phyloP scores from a whole-genome alignment of 305 asterid species.

The Fraxinus ornus region DNA sequence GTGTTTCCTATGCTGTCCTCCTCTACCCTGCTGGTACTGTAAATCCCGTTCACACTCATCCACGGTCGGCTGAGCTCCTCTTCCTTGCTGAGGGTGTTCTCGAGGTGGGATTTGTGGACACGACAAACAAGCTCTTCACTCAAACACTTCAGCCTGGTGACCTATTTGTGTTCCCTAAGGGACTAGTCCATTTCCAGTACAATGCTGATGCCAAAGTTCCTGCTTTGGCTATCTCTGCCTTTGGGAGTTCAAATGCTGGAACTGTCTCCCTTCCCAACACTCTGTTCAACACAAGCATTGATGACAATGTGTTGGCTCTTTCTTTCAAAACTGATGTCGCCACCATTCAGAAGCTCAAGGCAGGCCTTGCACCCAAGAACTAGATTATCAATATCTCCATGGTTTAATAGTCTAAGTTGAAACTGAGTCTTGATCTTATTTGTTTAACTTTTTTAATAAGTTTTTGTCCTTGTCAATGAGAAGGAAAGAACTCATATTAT shows the following conservation, averaged over 20 bases:
- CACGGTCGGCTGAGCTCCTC: conserved; percentile 55
- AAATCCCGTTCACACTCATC: conserved; percentile 65
- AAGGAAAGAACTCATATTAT: too few species aligned
- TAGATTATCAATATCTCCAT: not conserved
- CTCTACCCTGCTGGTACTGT: conserved; percentile 42
- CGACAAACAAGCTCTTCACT: conserved; percentile 43
- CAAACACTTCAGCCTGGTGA: conserved; percentile 50
- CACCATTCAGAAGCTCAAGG: conserved; percentile 25
- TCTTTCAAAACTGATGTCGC: conserved; percentile 10
- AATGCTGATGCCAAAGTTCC: conserved; percentile 32
- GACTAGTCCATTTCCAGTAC: conserved; percentile 55
- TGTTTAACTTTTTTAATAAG: not conserved
- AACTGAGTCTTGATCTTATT: not conserved
- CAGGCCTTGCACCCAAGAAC: conserved; percentile 18
- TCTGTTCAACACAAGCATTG: conserved; percentile 10
- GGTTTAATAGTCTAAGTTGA: not conserved
- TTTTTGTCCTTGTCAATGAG: too few species aligned
- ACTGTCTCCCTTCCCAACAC: conserved; percentile 48
- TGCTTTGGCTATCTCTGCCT: conserved; percentile 45
- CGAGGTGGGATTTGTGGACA: conserved; percentile 56
- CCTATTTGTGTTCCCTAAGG: conserved; percentile 53
- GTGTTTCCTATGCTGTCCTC: conserved; percentile 56
- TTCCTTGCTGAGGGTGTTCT: conserved; percentile 41
- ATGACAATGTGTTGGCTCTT: conserved; percentile 1
- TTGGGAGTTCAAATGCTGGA: conserved; percentile 60